Base-by-base conservation (phyloP, 768 basidiomycete genomes). In the Rubroboletus satanas region DNA sequence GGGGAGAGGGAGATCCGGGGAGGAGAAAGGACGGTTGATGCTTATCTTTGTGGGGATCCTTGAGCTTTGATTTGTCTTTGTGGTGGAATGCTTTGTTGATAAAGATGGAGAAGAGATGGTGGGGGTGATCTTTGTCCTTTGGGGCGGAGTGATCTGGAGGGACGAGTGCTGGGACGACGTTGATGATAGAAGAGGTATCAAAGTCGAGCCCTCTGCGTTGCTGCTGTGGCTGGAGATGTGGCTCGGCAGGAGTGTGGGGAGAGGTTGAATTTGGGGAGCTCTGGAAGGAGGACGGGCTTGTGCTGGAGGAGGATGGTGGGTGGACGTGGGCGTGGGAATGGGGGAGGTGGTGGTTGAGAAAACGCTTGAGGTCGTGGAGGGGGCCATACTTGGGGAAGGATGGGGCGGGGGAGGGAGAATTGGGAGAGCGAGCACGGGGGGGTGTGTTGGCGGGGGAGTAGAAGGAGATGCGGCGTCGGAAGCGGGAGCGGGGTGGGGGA, bases 311-410 rank as follows among this genome's bases (percentile, higher is more conserved):
- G 29, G 48, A n/a, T 55, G 63, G 60, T 62, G 45, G 73, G 58
- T 70, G 70, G 45, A 28, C n/a, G n/a, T n/a, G n/a, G n/a, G n/a
- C 7, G 7, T 68, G 58, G 54, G 72, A 66, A 44, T 88, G 84
- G 55, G 84, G 84, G 46, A 96, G 85, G 74, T 96, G 93, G 73
- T 90, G 83, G 74, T 96, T 91, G 59, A 99, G 82, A 76, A 98
- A 97, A 29, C 94, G 89, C 69, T 93, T 93, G 65, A 98, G 84
- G 71, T 98, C 95, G 73, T 90, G 85, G 48, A 98, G 80, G 3
- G 93, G 88, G 0, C 92, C 88, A 57, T 79, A 79, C 54, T 79
- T 76, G 4, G 52, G 49, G 1, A 35, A 1, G 33, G 58, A 37
- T 61, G 61, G 43, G 65, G 55, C 58, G 52, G 49, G 41, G 39